These are phyloP conservation scores for Gossypium ekmanianum DNA, from an alignment of 345 rosid species.

Conservation along the genomic window DNA sequence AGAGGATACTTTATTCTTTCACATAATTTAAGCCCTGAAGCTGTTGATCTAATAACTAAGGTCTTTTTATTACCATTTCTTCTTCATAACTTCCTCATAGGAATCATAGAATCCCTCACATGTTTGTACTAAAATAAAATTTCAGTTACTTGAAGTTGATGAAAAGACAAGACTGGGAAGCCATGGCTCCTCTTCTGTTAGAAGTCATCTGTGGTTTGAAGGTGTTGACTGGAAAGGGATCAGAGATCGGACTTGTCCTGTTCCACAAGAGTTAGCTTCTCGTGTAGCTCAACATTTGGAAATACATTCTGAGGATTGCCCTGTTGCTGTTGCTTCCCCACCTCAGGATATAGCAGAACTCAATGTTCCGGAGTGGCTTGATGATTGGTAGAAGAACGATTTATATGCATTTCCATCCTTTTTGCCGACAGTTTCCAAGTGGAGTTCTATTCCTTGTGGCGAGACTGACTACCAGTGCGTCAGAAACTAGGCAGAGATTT, in stretches of 20 bases:
- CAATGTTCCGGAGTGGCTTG: constrained; percentile 65
- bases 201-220: constrained; percentile 72
- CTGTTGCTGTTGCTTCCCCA: constrained; percentile 34
- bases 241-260: constrained; percentile 42
- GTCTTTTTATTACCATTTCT: constrained; percentile 27
- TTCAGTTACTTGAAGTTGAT: constrained; percentile 75
- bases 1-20: constrained; percentile 69
- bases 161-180: constrained; percentile 67
- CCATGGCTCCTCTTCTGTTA: constrained; percentile 52
- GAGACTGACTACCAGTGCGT: not conserved
- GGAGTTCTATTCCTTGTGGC: not conserved
- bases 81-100: not conserved
- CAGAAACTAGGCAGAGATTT: not conserved
- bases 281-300: constrained; percentile 51
- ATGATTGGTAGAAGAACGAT: constrained; percentile 59
- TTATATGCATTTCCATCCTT: not conserved
- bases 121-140: not conserved
- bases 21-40: constrained; percentile 49
- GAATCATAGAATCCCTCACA: not conserved
- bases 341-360: constrained; percentile 41
- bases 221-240: constrained; percentile 62
- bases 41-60: constrained; percentile 73
- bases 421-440: not conserved
- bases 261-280: constrained; percentile 50
- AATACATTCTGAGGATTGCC: constrained; percentile 34